Evolutionary conservation across 2,329 filamentous ascomycete species (phyloP), one percentile per base, ranked within the genome.

Genomic region (Colletotrichum melonis): DNA sequence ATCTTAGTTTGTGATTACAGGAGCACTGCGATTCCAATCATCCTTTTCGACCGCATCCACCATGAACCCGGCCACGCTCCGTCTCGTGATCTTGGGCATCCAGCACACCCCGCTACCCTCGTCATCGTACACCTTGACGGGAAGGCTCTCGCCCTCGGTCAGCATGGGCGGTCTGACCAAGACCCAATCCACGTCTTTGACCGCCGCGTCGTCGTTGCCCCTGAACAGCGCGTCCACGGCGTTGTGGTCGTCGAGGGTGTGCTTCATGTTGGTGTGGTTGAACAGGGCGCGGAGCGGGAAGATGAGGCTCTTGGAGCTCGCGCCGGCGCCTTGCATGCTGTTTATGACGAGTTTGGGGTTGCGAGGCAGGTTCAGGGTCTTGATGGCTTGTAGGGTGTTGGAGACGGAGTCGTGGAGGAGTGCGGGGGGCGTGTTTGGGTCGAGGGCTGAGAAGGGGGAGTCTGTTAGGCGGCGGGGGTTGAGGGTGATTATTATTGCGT

Each of bases 401-500:
- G 77, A 77, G 19, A 84, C 81, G 19, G 83, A 81, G 68, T 86
- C 82, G 2, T 84, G 82, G 81, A 90, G 86, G n/a, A 89, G 79
- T 3, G 84, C 80, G 0, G 81, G 81, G 0, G 86, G 84, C 1
- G 52, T 63, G 19, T 85, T 81, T 1, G 84, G 80, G 16, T 71
- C 64, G 1, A 77, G 66, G 3, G 83, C 80, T 1, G 87, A 79
- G 76, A 89, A 89, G 4, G 86, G 88, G 49, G 80, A 86, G 67
- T 87, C 86, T 26, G 80, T 82, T 7, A 79, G 79, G 42, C 87
- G 84, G 6, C 83, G 82, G 1, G 87, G 84, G 72, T 83, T 86
- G 14, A 91, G 84, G 0, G 89, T 86, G 24, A 87, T 80, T 49
- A 90, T 79, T 28, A 90, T 80, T 5, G 83, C 85, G 57, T 82